phyloP scores from a whole-genome alignment of 2,329 filamentous ascomycete species.

The Aspergillus sojae region DNA sequence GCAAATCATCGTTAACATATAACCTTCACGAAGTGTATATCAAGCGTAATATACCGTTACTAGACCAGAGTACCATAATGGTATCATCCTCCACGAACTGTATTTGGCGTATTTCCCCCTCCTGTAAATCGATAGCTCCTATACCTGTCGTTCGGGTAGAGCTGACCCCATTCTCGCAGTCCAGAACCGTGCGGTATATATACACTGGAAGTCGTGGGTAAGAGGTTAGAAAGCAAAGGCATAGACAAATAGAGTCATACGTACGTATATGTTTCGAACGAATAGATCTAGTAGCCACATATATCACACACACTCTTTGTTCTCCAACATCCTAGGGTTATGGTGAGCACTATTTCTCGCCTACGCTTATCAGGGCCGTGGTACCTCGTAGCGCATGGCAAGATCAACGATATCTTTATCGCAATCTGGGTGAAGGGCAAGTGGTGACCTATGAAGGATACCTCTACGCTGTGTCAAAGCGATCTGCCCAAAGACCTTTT shows the following conservation, averaged over 20 bases:
- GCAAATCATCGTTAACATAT: slow-evolving; percentile 3
- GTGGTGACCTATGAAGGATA: slow-evolving; percentile 65
- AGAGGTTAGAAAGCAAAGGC: not conserved
- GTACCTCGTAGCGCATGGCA: slow-evolving; percentile 58
- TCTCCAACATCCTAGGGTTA: slow-evolving; percentile 26
- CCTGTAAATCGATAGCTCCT: slow-evolving; percentile 35
- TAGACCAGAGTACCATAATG: slow-evolving; percentile 61
- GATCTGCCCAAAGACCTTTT: slow-evolving; percentile 66
- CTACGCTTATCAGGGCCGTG: not conserved
- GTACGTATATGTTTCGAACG: slow-evolving; percentile 38
- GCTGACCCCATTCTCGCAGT: slow-evolving; percentile 63
- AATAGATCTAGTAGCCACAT: slow-evolving; percentile 36
- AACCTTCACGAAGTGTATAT: not conserved
- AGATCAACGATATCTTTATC: slow-evolving; percentile 54
- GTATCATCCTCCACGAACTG: slow-evolving; percentile 68
- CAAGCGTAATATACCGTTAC: slow-evolving; percentile 28
- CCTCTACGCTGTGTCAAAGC: slow-evolving; percentile 70
- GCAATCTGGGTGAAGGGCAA: slow-evolving; percentile 49
- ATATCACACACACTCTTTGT: slow-evolving; percentile 33
- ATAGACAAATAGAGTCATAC: slow-evolving; percentile 8
- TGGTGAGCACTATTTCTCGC: slow-evolving; percentile 7
- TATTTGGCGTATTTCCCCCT: slow-evolving; percentile 56
- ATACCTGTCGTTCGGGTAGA: slow-evolving; percentile 37
- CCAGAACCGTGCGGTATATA: slow-evolving; percentile 57
- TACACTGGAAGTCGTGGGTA: slow-evolving; percentile 50